Evolutionary conservation across 2,329 filamentous ascomycete genomes (phyloP).

Genomic region (Cladosporium sp.): DNA sequence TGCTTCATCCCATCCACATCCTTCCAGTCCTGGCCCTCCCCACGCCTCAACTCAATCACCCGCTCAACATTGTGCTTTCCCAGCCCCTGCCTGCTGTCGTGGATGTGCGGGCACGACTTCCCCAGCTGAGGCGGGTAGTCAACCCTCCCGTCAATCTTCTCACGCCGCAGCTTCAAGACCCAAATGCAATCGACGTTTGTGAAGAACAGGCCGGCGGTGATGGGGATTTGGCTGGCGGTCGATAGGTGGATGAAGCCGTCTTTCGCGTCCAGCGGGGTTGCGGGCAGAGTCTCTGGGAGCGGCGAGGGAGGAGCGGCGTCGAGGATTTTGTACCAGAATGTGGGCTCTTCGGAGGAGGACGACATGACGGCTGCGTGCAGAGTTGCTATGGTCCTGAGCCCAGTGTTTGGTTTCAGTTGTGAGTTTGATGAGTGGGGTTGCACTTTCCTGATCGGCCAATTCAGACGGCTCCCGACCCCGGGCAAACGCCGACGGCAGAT

Average conservation of each 20-base stretch:
- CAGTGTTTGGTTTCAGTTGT: too few species aligned
- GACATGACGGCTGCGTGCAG: background rate
- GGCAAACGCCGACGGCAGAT: too few species aligned
- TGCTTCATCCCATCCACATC: constrained; percentile 12
- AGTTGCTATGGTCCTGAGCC: too few species aligned
- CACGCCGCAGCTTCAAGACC: constrained; percentile 20
- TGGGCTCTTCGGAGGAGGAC: background rate
- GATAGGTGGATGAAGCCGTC: constrained; percentile 26
- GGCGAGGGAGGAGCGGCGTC: constrained; percentile 18
- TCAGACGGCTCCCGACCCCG: too few species aligned
- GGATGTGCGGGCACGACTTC: constrained; percentile 21
- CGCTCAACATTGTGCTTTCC: constrained; percentile 20
- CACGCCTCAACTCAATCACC: constrained; percentile 19
- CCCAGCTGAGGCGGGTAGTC: constrained; percentile 16
- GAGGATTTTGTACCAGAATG: constrained; percentile 28
- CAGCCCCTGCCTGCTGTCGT: constrained; percentile 18
- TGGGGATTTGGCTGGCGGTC: constrained; percentile 23
- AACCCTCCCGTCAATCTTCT: constrained; percentile 20
- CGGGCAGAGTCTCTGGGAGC: constrained; percentile 20
- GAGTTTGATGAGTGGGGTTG: too few species aligned
- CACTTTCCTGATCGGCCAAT: too few species aligned
- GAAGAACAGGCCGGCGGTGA: constrained; percentile 26
- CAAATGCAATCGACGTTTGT: constrained; percentile 15
- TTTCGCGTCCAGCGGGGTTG: constrained; percentile 20
- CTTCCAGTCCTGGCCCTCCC: constrained; percentile 13